Evolutionary conservation across 2,329 filamentous ascomycete genomes (phyloP).

Genomic region (Aspergillus ochraceus): DNA sequence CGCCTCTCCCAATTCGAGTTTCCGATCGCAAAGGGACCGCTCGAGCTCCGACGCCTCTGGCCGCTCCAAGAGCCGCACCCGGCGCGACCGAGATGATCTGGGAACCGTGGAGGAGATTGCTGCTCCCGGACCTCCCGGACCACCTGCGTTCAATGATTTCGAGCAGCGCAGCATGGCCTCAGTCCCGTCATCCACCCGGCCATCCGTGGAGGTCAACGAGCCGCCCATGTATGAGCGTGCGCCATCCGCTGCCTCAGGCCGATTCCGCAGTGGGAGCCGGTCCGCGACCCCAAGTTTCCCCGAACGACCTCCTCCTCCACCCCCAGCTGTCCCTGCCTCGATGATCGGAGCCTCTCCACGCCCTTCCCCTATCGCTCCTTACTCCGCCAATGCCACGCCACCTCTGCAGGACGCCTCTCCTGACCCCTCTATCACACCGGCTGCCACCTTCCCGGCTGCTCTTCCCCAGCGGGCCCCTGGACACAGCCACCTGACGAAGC

Average conservation of each 20-base stretch:
- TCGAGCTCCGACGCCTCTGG: conserved; percentile 56
- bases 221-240: conserved; percentile 34
- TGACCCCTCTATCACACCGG: conserved; percentile 41
- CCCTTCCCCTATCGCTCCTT: conserved; percentile 49
- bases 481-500: conserved; percentile 49
- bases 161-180: conserved; percentile 27
- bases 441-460: conserved; percentile 23
- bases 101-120: conserved; percentile 51
- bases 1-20: conserved; percentile 39
- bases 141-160: conserved; percentile 26
- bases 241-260: conserved; percentile 40
- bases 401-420: conserved; percentile 49
- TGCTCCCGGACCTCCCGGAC: conserved; percentile 32
- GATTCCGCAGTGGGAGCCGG: conserved; percentile 41
- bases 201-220: conserved; percentile 37
- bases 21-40: conserved; percentile 49
- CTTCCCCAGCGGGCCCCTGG: conserved; percentile 31
- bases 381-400: conserved; percentile 55
- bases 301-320: conserved; percentile 33
- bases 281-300: conserved; percentile 36
- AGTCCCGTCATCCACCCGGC: conserved; percentile 36
- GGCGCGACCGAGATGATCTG: conserved; percentile 56
- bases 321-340: conserved; percentile 25
- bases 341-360: conserved; percentile 44
- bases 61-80: conserved; percentile 55